A percentile compares a stretch with the other conserved stretches of the same genome.
Evolutionary conservation across 345 rosid genomes (phyloP).

Genomic region (Eucalyptus decipiens): DNA sequence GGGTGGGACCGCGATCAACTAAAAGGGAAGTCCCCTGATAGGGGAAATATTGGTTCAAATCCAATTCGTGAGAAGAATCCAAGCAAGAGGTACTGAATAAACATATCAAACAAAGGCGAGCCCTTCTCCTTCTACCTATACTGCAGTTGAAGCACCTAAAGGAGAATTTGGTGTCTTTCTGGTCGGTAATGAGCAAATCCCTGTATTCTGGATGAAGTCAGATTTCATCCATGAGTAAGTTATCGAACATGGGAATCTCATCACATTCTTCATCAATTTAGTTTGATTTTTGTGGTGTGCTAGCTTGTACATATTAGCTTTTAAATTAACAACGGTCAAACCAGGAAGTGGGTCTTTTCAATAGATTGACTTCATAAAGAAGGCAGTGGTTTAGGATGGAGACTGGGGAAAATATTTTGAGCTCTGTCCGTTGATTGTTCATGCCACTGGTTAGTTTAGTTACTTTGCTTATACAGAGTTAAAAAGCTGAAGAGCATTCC

Average conservation of each 20-base stretch:
- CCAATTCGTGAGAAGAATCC: too few species aligned
- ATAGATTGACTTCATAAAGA: not conserved
- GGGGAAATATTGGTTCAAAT: too few species aligned
- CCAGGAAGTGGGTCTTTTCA: not conserved
- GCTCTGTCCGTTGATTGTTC: not conserved
- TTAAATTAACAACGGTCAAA: not conserved
- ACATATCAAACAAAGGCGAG: too few species aligned
- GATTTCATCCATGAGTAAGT: slow-evolving; percentile 84
- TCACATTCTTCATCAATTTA: slow-evolving; percentile 28
- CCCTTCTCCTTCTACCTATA: too few species aligned
- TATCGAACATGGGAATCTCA: slow-evolving; percentile 88
- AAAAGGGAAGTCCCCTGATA: too few species aligned
- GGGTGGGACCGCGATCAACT: too few species aligned
- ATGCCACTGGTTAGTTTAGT: not conserved
- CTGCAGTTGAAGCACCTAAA: too few species aligned
- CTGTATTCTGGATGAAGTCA: slow-evolving; percentile 50
- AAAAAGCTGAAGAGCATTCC: slow-evolving; percentile 75
- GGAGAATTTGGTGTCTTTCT: too few species aligned
- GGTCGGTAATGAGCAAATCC: too few species aligned
- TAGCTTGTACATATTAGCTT: not conserved
- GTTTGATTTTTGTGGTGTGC: not conserved
- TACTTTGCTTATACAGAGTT: slow-evolving; percentile 28
- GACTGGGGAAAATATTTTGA: not conserved
- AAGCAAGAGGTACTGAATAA: too few species aligned
- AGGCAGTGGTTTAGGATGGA: not conserved